phyloP scores from a whole-genome alignment of 371 early-diverging fungal species.

The Mortierella sp. region DNA sequence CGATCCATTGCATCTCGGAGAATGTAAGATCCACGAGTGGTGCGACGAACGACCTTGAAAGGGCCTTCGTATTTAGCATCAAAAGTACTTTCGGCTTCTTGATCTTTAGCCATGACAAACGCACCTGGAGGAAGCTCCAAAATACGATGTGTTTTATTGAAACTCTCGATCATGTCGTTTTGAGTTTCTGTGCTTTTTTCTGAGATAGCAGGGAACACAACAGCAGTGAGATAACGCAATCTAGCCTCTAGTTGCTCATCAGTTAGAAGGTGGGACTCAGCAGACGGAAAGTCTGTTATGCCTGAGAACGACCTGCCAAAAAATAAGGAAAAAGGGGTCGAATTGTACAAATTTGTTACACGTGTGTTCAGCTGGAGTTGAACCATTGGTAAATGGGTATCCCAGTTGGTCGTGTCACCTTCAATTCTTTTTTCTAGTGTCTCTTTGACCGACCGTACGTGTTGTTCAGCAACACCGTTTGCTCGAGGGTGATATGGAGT shows the following conservation, averaged over 20 bases:
- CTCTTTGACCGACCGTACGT: no score
- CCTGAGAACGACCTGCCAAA: slow-evolving; percentile 7
- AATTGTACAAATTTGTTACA: background rate
- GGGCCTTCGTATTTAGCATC: slow-evolving; percentile 11
- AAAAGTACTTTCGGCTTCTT: no score
- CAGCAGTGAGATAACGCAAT: no score
- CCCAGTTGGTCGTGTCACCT: slow-evolving; percentile 9
- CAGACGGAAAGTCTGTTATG: background rate
- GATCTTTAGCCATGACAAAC: no score
- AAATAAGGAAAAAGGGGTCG: slow-evolving; percentile 28
- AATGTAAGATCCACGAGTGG: background rate
- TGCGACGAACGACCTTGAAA: background rate
- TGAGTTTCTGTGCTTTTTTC: no score
- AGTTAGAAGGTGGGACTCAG: slow-evolving; percentile 10
- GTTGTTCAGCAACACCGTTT: slow-evolving; percentile 6
- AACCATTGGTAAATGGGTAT: background rate
- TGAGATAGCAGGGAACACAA: no score
- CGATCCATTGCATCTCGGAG: background rate
- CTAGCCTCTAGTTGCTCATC: no score
- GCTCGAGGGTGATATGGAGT: slow-evolving; percentile 34
- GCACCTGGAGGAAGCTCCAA: no score
- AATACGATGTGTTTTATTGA: no score
- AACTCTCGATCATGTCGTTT: no score
- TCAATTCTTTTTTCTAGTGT: no score
- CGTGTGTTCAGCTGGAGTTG: slow-evolving; percentile 7